Evolutionary conservation across 306 rosid genomes (phyloP).

Genomic region (Medicago arabica): DNA sequence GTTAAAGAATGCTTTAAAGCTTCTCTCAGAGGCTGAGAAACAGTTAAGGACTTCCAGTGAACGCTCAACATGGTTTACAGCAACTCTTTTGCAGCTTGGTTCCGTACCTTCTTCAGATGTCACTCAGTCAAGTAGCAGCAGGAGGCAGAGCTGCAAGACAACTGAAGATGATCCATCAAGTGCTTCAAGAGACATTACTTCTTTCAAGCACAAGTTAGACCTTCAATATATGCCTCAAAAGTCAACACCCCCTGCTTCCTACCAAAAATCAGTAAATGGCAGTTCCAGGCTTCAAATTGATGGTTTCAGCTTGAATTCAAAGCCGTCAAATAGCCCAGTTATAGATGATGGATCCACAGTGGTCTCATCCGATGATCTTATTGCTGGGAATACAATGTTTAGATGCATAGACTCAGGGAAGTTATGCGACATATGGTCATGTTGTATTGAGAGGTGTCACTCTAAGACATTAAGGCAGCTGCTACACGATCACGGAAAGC

Average conservation of each 20-base stretch:
- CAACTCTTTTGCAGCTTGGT: conserved; percentile 93
- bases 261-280: conserved; percentile 52
- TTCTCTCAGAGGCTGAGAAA: conserved; percentile 96
- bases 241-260: conserved; percentile 58
- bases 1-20: conserved; percentile 91
- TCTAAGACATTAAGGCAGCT: conserved; percentile 92
- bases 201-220: conserved; percentile 60
- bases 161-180: conserved; percentile 85
- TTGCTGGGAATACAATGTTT: conserved; percentile 58
- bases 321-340: conserved; percentile 55
- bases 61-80: conserved; percentile 98
- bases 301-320: conserved; percentile 55
- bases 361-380: conserved; percentile 60
- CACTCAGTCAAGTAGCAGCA: conserved; percentile 78
- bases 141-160: conserved; percentile 85
- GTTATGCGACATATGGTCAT: conserved; percentile 76
- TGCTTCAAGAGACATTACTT: conserved; percentile 69
- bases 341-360: conserved; percentile 61
- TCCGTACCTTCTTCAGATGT: conserved; percentile 82
- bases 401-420: conserved; percentile 72
- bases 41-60: conserved; percentile 92
- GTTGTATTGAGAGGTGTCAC: conserved; percentile 84
- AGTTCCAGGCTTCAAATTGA: conserved; percentile 55
- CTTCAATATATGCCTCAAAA: conserved; percentile 61
- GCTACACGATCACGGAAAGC: conserved; percentile 81